A percentile compares a stretch with the other conserved stretches of the same genome.
phyloP scores from a whole-genome alignment of 805 yeast species.

The Yamadazyma olivae region DNA sequence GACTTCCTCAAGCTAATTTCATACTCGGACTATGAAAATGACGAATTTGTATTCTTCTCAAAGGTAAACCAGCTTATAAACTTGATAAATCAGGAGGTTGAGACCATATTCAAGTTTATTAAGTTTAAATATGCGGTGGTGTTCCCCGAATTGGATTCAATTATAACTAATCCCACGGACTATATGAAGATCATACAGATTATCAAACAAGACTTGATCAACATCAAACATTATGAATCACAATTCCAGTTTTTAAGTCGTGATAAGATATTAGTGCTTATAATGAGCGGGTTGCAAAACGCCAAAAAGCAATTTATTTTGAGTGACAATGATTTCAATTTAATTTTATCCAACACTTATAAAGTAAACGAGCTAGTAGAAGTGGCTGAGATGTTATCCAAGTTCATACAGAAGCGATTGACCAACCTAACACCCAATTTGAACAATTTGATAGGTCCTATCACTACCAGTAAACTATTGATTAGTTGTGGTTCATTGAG shows the following conservation, averaged over 20 bases:
- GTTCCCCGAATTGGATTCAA: conserved; percentile 68
- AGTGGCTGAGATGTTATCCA: conserved; percentile 42
- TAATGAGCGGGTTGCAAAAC: conserved; percentile 66
- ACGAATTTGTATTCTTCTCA: conserved; percentile 50
- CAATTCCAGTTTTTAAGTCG: conserved; percentile 44
- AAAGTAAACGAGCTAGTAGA: conserved; percentile 45
- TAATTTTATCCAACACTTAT: conserved; percentile 44
- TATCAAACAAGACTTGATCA: conserved; percentile 47
- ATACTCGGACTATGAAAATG: conserved; percentile 22
- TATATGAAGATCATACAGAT: conserved; percentile 52
- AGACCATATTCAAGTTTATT: conserved; percentile 45
- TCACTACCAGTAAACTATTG: conserved; percentile 69
- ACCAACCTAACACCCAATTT: conserved; percentile 75
- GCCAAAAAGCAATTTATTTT: conserved; percentile 26
- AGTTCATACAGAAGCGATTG: conserved; percentile 56
- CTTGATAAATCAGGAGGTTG: conserved; percentile 54
- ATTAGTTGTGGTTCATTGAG: conserved; percentile 66
- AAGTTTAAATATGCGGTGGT: conserved; percentile 52
- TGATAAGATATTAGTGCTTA: conserved; percentile 62
- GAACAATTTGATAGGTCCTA: conserved; percentile 66
- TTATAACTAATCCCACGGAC: conserved; percentile 60
- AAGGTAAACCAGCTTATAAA: conserved; percentile 53
- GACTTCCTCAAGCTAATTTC: conserved; percentile 32
- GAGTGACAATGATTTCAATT: conserved; percentile 27
- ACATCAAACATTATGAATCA: conserved; percentile 26